Evolutionary conservation across 129 eudicot species (phyloP), one percentile per base, ranked within the genome.

Genomic region (Solidago caesia): DNA sequence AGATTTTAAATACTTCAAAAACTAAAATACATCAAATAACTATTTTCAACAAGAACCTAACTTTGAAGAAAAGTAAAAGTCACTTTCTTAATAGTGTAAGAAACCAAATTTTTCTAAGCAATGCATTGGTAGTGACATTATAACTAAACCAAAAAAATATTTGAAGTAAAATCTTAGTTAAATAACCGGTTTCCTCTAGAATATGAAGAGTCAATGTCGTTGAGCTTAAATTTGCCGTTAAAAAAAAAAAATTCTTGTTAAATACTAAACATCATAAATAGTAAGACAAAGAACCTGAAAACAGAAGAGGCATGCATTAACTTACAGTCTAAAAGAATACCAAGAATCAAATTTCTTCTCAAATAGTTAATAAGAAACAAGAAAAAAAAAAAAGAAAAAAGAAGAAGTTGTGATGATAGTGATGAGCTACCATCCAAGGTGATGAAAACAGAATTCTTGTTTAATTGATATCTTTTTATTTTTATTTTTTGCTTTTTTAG

Each of bases 361-460:
- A 63, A 42, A 11, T 33, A 62, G 5, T 27, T 63, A n/a, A 14
- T 56, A 14, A 7, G 11, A 5, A 53, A 53, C 25, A 60, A 60
- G 21, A 5, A 58, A 46, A 68, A 45, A 44, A 51, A 51, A 16
- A 60, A 25, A 41, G 1, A 29, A 39, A 6, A 42, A 13, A 42
- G 51, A 58, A 33, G 13, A 68, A 25, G 29, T 25, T 26, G 65
- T 7, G 33, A 33, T 25, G 4, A 57, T 55, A 79, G 29, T 56
- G 63, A 72, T 79, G 78, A 79, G 69, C 82, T 45, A 79, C 77
- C 82, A 52, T 72, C 73, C 82, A 66, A 52, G 68, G 44, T 43
- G 70, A 65, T 65, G 51, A n/a, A 65, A 44, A 65, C 3, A 44
- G 33, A 66, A 66, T 66, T 5, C 70, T 66, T n/a, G 51, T 66